A percentile compares a stretch with the other conserved stretches of the same genome.
These are phyloP conservation scores for Naumovozyma baii DNA, from an alignment of 805 yeast species.

Conservation along the genomic window DNA sequence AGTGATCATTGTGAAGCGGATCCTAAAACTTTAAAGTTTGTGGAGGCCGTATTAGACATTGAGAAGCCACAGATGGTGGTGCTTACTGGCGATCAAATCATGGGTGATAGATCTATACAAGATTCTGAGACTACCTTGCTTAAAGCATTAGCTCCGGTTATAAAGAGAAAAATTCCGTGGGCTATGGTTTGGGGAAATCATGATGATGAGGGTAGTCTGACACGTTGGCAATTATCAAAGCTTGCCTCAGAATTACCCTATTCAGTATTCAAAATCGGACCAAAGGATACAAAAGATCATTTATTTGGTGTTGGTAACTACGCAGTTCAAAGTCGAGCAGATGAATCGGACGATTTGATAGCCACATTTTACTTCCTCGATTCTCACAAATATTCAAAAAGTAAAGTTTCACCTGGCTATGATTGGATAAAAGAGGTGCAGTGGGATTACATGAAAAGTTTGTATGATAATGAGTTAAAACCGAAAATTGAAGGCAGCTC, in stretches of 20 bases:
- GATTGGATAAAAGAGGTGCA: slow-evolving; percentile 76
- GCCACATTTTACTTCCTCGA: slow-evolving; percentile 69
- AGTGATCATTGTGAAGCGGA: slow-evolving; percentile 65
- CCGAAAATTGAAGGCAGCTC: slow-evolving; percentile 26
- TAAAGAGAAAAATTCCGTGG: slow-evolving; percentile 63
- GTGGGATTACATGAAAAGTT: slow-evolving; percentile 43
- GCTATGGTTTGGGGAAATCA: slow-evolving; percentile 88
- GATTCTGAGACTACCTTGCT: slow-evolving; percentile 77
- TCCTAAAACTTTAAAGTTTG: slow-evolving; percentile 51
- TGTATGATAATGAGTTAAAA: slow-evolving; percentile 21
- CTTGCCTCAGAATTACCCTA: slow-evolving; percentile 54
- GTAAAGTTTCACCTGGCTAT: slow-evolving; percentile 61
- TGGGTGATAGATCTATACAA: slow-evolving; percentile 60
- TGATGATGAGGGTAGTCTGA: slow-evolving; percentile 75
- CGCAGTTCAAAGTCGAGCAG: slow-evolving; percentile 37
- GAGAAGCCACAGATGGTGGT: slow-evolving; percentile 83
- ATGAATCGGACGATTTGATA: slow-evolving; percentile 36
- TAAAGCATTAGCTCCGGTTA: slow-evolving; percentile 65
- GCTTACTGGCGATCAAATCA: slow-evolving; percentile 84
- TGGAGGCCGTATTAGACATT: slow-evolving; percentile 51
- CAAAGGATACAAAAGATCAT: slow-evolving; percentile 35
- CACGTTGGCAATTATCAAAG: slow-evolving; percentile 51
- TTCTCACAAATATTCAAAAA: slow-evolving; percentile 65
- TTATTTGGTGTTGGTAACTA: slow-evolving; percentile 83
- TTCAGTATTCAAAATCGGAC: slow-evolving; percentile 54